Evolutionary conservation across 2,329 filamentous ascomycete species (phyloP).

Genomic region (Diaporthe vaccinii): DNA sequence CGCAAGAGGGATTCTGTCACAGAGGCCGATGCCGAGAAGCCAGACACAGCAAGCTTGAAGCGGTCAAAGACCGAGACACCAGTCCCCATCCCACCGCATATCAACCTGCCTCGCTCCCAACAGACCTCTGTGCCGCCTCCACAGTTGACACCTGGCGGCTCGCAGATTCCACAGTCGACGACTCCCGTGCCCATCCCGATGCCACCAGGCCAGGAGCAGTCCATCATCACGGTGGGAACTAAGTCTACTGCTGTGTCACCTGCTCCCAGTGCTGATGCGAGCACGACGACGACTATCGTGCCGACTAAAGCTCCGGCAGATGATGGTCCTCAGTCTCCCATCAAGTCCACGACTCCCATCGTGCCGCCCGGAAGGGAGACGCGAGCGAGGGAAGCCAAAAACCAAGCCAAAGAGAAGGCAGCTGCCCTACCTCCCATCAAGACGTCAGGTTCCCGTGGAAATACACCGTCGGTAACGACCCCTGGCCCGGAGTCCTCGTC

Average conservation of each 20-base stretch:
- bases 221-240: conserved; percentile 42
- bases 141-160: conserved; percentile 36
- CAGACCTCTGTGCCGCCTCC: conserved; percentile 45
- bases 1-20: conserved; percentile 52
- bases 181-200: conserved; percentile 52
- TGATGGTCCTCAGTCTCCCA: conserved; percentile 48
- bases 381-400: conserved; percentile 48
- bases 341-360: conserved; percentile 52
- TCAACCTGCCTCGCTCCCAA: conserved; percentile 43
- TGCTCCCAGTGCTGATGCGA: conserved; percentile 43
- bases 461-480: conserved; percentile 47
- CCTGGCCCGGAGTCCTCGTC: conserved; percentile 52
- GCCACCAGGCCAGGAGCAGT: conserved; percentile 47
- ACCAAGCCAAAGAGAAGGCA: conserved; percentile 40
- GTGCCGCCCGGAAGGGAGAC: conserved; percentile 52
- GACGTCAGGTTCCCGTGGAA: conserved; percentile 43
- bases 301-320: conserved; percentile 49
- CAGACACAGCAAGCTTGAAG: conserved; percentile 48
- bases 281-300: conserved; percentile 44
- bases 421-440: conserved; percentile 34
- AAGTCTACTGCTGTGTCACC: conserved; percentile 47
- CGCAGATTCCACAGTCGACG: conserved; percentile 47
- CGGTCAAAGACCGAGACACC: conserved; percentile 56
- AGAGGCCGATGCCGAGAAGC: conserved; percentile 48
- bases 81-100: conserved; percentile 52